These are phyloP conservation scores for Annulohypoxylon maeteangense DNA, from an alignment of 495 filamentous ascomycete genomes.

Conservation along the genomic window DNA sequence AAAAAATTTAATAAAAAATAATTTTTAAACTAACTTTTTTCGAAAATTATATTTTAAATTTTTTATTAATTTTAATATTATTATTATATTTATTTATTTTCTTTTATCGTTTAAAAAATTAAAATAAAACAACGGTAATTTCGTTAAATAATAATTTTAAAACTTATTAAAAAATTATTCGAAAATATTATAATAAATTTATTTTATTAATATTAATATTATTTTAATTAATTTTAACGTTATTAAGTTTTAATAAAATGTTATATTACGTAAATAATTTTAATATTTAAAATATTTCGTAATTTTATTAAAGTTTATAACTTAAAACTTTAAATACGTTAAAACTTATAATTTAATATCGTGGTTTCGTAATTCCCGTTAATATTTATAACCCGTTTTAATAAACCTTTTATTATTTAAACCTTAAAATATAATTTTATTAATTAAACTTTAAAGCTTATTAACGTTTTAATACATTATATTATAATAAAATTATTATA, in stretches of 20 bases:
- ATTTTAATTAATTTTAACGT: neutral
- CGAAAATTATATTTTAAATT: neutral
- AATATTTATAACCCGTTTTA: neutral
- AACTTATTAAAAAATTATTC: neutral
- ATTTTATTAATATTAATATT: neutral
- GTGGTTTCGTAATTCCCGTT: too few relatives aligned
- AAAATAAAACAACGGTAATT: neutral
- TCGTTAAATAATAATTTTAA: neutral
- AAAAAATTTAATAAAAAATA: neutral
- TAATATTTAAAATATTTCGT: too few relatives aligned
- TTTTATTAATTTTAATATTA: neutral
- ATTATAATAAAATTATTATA: neutral
- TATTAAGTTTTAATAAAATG: neutral
- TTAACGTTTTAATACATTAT: neutral
- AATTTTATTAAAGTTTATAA: too few relatives aligned
- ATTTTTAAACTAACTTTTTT: neutral
- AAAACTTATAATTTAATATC: too few relatives aligned
- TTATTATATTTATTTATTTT: neutral
- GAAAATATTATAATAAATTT: neutral
- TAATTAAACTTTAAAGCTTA: neutral
- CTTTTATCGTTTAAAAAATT: neutral
- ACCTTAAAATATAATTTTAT: neutral
- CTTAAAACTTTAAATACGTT: too few relatives aligned
- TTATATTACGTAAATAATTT: too few relatives aligned
- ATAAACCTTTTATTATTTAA: neutral